A percentile compares a stretch with the other conserved stretches of the same genome.
phyloP scores from a whole-genome alignment of 495 filamentous ascomycete species.

The Penicillium roqueforti region DNA sequence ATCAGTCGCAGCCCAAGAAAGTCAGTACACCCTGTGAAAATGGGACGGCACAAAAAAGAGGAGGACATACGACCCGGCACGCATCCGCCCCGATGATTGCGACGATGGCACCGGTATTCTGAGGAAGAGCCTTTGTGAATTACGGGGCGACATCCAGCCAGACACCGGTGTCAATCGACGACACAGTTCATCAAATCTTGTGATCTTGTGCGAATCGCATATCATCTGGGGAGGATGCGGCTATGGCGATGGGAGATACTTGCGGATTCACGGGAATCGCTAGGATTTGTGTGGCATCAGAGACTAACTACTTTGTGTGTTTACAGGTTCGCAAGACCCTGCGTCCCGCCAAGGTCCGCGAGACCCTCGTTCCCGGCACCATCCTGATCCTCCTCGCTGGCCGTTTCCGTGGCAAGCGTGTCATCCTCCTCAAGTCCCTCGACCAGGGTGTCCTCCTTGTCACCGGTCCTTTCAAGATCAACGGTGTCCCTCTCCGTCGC shows the following conservation, averaged over 20 bases:
- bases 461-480: slow-evolving; percentile 99
- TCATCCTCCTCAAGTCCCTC: slow-evolving; percentile 96
- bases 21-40: slow-evolving; percentile 53
- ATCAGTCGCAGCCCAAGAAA: slow-evolving; percentile 86
- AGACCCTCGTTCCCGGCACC: slow-evolving; percentile 85
- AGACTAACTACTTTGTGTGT: slow-evolving; percentile 34
- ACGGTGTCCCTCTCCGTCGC: slow-evolving; percentile 95
- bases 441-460: slow-evolving; percentile 95
- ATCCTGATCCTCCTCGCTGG: slow-evolving; percentile 98
- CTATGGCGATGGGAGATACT: slow-evolving; percentile 5
- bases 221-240: slow-evolving; percentile 9
- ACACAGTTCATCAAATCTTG: slow-evolving; percentile 4
- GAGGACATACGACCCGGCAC: slow-evolving; percentile 17
- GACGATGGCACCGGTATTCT: slow-evolving; percentile 29
- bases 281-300: slow-evolving; percentile 12
- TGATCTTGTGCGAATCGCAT: slow-evolving; percentile 7
- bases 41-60: slow-evolving; percentile 12
- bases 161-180: slow-evolving; percentile 7
- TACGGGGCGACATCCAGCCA: slow-evolving; percentile 3
- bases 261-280: slow-evolving; percentile 1
- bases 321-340: slow-evolving; percentile 88
- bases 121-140: slow-evolving; percentile 12
- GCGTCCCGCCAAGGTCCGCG: slow-evolving; percentile 76
- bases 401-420: slow-evolving; percentile 99
- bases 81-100: slow-evolving; percentile 29